Base-by-base conservation (phyloP, 75 land plant genomes). In the Picea sitchensis region DNA sequence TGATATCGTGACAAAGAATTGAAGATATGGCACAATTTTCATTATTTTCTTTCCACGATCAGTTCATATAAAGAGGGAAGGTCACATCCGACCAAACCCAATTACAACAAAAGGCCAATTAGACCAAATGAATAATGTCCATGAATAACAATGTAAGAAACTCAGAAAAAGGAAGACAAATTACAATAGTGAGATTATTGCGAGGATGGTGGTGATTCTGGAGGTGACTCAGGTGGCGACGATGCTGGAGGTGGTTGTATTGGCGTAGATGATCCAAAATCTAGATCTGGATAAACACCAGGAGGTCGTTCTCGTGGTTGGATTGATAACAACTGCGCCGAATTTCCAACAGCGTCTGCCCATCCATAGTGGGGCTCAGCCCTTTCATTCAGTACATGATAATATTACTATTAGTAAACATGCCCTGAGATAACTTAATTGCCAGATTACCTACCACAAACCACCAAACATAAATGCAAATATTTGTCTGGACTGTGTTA, bases 341-440 rank as follows among this genome's bases (percentile, higher is more conserved):
- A 96, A 79, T 96, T 87, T 1, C 97, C 98, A 51, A 96, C 92
- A 44, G 96, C 98, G 83, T 96, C 98, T 14, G 92, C 98, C 98
- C 98, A 96, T 72, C 97, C 97, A 79, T 96, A 96, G 80, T 96
- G 98, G 26, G 98, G 98, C 79, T 96, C 97, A 47, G 98, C 90
- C 86, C 98, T 95, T 65, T 41, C 64, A 84, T 58, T 56, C n/a
- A 76, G 68, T 58, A 15, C 38, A 56, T 26, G 69, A 30, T 56
- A 23, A 64, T 58, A 14, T 71, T 41, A 71, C 23, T 71, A 71
- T 71, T 41, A 71, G 74, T 71, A 71, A 44, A 71, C n/a, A 44
- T 71, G 23, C 20, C 71, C 38, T 5, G 71, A 67, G 36, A 67
- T 36, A 65, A 31, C 34, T 65, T 38, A 18, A 44, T 69, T 69